Evolutionary conservation across 2,329 filamentous ascomycete species (phyloP).

Genomic region (Claviceps arundinis): DNA sequence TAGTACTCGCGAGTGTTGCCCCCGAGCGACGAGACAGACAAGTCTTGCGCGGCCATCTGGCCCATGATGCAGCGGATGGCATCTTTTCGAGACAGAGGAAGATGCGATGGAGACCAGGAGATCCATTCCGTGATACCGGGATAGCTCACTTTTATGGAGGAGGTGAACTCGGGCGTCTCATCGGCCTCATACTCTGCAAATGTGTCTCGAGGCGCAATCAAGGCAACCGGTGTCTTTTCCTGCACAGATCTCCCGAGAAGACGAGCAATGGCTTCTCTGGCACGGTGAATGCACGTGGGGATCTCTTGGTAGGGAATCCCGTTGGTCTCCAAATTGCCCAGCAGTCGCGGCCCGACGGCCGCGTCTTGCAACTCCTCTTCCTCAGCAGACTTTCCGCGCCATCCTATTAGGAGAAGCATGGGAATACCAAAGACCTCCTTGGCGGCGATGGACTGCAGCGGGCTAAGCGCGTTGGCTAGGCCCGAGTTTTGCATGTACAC

Average conservation of each 20-base stretch:
- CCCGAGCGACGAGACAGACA: constrained; percentile 2
- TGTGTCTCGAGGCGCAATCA: neutral
- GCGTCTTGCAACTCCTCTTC: constrained; percentile 4
- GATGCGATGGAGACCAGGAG: neutral
- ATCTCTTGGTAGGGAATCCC: constrained; percentile 2
- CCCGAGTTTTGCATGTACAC: constrained; percentile 4
- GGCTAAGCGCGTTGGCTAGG: constrained; percentile 1
- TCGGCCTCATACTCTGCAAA: neutral
- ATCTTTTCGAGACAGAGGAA: neutral
- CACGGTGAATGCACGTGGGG: neutral
- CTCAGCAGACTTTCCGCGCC: neutral
- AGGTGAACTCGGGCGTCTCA: neutral
- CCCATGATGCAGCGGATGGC: neutral
- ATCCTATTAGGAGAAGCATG: constrained; percentile 4
- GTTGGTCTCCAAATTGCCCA: constrained; percentile 1
- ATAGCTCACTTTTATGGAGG: neutral
- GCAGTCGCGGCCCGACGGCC: constrained; percentile 2
- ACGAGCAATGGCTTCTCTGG: neutral
- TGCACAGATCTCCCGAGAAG: neutral
- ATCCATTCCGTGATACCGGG: neutral
- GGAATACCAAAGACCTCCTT: constrained; percentile 5
- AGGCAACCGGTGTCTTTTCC: neutral
- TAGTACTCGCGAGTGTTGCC: constrained; percentile 3
- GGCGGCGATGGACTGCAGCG: constrained; percentile 1
- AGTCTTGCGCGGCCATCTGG: neutral